Evolutionary conservation across 441 rosid species (phyloP).

Genomic region (Erodium texanum): DNA sequence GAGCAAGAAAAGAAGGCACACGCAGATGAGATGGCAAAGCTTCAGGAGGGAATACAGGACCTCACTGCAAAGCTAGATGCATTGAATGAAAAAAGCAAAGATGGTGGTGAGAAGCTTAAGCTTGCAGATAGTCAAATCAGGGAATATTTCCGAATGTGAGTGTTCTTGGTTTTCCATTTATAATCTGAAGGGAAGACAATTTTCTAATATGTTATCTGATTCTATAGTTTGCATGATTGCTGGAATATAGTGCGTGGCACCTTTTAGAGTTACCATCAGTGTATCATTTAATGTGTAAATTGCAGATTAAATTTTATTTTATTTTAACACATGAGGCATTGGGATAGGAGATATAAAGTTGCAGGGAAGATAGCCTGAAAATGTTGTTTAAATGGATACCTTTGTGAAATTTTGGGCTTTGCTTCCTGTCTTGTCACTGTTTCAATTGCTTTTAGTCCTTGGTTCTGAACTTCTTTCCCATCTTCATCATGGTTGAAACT

Average conservation of each 20-base stretch:
- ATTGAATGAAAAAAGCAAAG: constrained; percentile 70
- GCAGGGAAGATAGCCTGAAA: neutral
- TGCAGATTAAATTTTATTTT: neutral
- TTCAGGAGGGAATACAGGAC: constrained; percentile 66
- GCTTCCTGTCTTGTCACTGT: constrained; percentile 8
- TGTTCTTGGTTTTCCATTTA: constrained; percentile 18
- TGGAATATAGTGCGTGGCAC: neutral
- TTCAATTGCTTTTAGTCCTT: constrained; percentile 4
- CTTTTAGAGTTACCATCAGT: neutral
- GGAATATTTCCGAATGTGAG: constrained; percentile 83
- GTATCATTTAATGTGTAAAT: constrained; percentile 1
- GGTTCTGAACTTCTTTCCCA: neutral
- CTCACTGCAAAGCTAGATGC: constrained; percentile 64
- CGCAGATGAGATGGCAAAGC: constrained; percentile 51
- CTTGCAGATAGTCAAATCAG: constrained; percentile 69
- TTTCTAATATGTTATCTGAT: neutral
- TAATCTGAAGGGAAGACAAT: neutral
- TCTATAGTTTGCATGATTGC: neutral
- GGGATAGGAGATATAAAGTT: neutral
- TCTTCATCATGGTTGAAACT: constrained; percentile 15
- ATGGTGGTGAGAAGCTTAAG: constrained; percentile 70
- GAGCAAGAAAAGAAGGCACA: constrained; percentile 71
- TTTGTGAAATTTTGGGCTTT: neutral
- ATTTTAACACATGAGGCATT: neutral
- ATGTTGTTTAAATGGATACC: neutral